Base-by-base conservation (phyloP, 2,329 filamentous ascomycete species). In the Passalora sequoiae region DNA sequence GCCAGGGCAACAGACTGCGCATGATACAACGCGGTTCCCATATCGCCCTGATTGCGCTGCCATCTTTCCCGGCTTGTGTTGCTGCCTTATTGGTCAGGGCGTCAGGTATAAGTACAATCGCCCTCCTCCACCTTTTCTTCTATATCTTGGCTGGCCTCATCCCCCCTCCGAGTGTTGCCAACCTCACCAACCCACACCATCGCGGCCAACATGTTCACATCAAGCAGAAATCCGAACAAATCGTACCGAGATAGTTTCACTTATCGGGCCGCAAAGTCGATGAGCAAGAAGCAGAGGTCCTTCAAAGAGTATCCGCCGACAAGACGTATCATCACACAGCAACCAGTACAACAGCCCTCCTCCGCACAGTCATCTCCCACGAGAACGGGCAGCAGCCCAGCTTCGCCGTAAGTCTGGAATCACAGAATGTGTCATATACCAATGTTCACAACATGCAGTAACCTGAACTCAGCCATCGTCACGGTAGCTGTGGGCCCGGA, bases 401-500 rank as follows among this genome's bases (percentile, higher is more conserved):
- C 58, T 29, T 63, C 61, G 29, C 60, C 59, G 59, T 62, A 51
- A 54, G 60, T 52, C 16, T 6, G 13, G 5, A 9, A 6, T 16
- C 6, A 15, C 24, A 28, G 5, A 5, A 15, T 25, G 38, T 40
- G 7, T 10, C 17, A 13, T 9, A 8, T 21, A 22, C 19, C 27
- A 22, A 4, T 4, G 38, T 47, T 53, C 6, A 52, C 38, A 8
- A 13, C 17, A 33, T 13, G 29, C 29, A 56, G 48, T 31, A 53
- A 59, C 37, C 39, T 47, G 33, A 50, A 46, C 57, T 78, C 76
- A 56, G 84, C 89, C 64, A 94, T 95, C 67, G 77, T 95, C 67
- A 94, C 89, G 41, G 74, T 96, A 59, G 81, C 84, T 58, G 81
- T 96, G 63, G 89, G 89, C 51, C 52, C 56, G 10, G 50, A 59